phyloP scores from a whole-genome alignment of 306 rosid genomes.

The Quercus agrifolia region DNA sequence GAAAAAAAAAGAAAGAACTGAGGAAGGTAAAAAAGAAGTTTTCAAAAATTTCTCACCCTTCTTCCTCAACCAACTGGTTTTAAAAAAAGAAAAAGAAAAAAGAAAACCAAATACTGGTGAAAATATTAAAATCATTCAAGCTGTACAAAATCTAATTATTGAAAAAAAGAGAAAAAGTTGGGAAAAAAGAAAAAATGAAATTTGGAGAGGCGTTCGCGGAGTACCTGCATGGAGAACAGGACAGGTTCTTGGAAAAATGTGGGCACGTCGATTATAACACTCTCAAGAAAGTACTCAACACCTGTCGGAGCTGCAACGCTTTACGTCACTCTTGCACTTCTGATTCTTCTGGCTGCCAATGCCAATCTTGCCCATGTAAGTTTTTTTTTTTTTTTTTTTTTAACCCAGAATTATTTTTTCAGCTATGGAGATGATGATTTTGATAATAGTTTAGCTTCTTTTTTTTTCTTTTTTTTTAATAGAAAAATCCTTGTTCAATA shows the following conservation, averaged over 20 bases:
- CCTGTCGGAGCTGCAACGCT: slow-evolving; percentile 48
- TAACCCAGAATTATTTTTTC: neutral
- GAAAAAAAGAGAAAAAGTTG: neutral
- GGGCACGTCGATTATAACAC: slow-evolving; percentile 67
- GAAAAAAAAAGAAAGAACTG: too few relatives aligned
- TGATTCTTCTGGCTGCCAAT: slow-evolving; percentile 50
- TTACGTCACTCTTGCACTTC: slow-evolving; percentile 18
- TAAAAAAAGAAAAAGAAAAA: too few relatives aligned
- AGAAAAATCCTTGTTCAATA: neutral
- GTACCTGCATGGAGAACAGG: slow-evolving; percentile 62
- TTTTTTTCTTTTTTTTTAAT: neutral
- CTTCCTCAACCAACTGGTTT: too few relatives aligned
- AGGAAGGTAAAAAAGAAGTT: too few relatives aligned
- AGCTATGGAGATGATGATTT: neutral
- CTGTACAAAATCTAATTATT: too few relatives aligned
- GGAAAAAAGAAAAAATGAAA: slow-evolving; percentile 43
- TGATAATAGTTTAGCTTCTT: neutral
- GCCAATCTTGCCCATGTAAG: slow-evolving; percentile 71
- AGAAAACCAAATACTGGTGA: too few relatives aligned
- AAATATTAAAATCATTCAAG: too few relatives aligned
- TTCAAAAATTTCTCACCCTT: too few relatives aligned
- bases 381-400: neutral
- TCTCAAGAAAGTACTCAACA: slow-evolving; percentile 78
- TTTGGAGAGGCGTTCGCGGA: slow-evolving; percentile 65
- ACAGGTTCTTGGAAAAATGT: slow-evolving; percentile 51